phyloP scores from a whole-genome alignment of 176 grass and related monocot genomes.

The Bromus sterilis region DNA sequence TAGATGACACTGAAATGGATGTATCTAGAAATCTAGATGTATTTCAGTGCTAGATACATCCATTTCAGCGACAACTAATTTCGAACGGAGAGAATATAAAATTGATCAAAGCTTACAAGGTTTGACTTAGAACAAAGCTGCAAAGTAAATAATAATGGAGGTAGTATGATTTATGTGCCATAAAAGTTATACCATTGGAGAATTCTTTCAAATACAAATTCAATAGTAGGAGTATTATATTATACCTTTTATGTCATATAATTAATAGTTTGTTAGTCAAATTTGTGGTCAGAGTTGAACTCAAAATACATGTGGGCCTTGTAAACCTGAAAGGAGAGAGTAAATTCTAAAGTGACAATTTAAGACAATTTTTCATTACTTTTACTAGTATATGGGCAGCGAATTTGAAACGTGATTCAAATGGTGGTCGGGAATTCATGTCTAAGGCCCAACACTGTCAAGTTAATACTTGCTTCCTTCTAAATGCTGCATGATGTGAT shows the following conservation, averaged over 20 bases:
- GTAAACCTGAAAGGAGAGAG: not conserved
- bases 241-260: not conserved
- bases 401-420: not conserved
- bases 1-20: no score
- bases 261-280: not conserved
- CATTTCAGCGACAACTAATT: no score
- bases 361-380: not conserved
- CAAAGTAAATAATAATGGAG: no score
- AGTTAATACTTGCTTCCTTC: conserved; percentile 4
- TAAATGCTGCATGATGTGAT: not conserved
- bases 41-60: no score
- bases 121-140: no score
- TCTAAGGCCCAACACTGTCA: conserved; percentile 15
- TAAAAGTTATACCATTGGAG: not conserved
- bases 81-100: no score
- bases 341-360: not conserved
- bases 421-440: conserved; percentile 12
- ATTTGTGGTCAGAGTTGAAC: not conserved
- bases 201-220: not conserved
- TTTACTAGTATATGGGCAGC: not conserved
- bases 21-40: no score
- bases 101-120: no score
- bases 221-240: no score
- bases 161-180: not conserved
- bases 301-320: not conserved